Evolutionary conservation across 2,329 filamentous ascomycete genomes (phyloP), one percentile per base, ranked within the genome.

Genomic region (Leptographium procerum): DNA sequence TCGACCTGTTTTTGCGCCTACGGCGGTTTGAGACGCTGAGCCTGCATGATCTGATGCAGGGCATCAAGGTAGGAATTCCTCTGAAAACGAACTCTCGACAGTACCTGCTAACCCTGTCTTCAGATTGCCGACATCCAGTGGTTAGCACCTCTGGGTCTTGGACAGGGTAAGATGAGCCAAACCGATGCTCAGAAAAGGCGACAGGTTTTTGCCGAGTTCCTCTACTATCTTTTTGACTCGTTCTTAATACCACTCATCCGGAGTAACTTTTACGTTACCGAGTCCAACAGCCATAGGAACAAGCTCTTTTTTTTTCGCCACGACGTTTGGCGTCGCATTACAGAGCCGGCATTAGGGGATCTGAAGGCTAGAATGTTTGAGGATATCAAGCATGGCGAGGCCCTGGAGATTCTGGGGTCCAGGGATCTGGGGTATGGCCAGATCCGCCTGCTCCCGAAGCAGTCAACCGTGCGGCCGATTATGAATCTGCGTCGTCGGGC

Each of bases 221-320:
- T 97, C 8, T 97, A 96, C 72, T 99, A 91, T 69, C 64, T 95
- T 4, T 94, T 99, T 66, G 94, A 99, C 70, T 96, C 91, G 0
- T 77, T 96, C 26, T 68, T 99, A 58, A 88, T 97, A 65, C 92
- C 94, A 11, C 77, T 99, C 9, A 81, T 97, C 53, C 84, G 89
- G 36, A 85, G 83, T 62, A 91, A 94, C 66, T 99, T 99, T 66
- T 92, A 97, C 67, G 88, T 96, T 43, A 99, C 94, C 0, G 94
- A 99, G 69, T 94, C 91, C 0, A 91, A 84, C 62, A 77, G 78
- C 1, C 84, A 96, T 67, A 85, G 87, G 19, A 90, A 94, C 65
- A 83, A 84, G 31, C 73, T 97, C 1, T 96, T 95, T 70, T 99
- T 90, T 72, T 97, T 96, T 68, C 87, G 92, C 4, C 94, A 99